phyloP scores from a whole-genome alignment of 2,329 filamentous ascomycete species.

The Penicillium sp. region DNA sequence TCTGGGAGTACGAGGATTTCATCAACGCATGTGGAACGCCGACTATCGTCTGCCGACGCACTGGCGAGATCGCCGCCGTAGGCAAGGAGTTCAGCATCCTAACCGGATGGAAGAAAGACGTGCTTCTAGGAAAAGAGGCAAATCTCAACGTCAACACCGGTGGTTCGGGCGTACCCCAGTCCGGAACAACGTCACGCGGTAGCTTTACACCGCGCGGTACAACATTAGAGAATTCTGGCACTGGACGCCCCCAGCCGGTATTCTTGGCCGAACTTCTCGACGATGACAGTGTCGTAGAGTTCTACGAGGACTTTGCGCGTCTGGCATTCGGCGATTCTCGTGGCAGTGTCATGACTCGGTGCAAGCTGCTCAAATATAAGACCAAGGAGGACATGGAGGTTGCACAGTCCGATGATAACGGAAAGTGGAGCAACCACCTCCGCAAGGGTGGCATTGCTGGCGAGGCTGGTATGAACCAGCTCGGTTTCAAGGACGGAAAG shows the following conservation, averaged over 20 bases:
- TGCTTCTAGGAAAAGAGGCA: slow-evolving; percentile 80
- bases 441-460: slow-evolving; percentile 49
- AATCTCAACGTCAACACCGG: slow-evolving; percentile 85
- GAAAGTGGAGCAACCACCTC: slow-evolving; percentile 46
- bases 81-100: slow-evolving; percentile 97
- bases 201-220: slow-evolving; percentile 51
- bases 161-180: slow-evolving; percentile 39
- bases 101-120: slow-evolving; percentile 89
- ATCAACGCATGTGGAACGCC: slow-evolving; percentile 85
- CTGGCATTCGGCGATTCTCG: slow-evolving; percentile 89
- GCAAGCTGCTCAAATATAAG: slow-evolving; percentile 86
- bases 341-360: slow-evolving; percentile 78
- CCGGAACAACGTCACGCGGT: slow-evolving; percentile 46
- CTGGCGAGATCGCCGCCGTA: slow-evolving; percentile 90
- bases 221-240: slow-evolving; percentile 36
- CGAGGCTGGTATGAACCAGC: slow-evolving; percentile 70
- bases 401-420: slow-evolving; percentile 48
- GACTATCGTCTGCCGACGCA: slow-evolving; percentile 85
- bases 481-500: slow-evolving; percentile 80
- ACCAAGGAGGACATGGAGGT: slow-evolving; percentile 60
- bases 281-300: slow-evolving; percentile 88
- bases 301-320: slow-evolving; percentile 93
- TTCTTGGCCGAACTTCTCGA: slow-evolving; percentile 92
- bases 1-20: slow-evolving; percentile 92
- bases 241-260: slow-evolving; percentile 68